Evolutionary conservation across 441 rosid genomes (phyloP).

Genomic region (Isatis lusitanica): DNA sequence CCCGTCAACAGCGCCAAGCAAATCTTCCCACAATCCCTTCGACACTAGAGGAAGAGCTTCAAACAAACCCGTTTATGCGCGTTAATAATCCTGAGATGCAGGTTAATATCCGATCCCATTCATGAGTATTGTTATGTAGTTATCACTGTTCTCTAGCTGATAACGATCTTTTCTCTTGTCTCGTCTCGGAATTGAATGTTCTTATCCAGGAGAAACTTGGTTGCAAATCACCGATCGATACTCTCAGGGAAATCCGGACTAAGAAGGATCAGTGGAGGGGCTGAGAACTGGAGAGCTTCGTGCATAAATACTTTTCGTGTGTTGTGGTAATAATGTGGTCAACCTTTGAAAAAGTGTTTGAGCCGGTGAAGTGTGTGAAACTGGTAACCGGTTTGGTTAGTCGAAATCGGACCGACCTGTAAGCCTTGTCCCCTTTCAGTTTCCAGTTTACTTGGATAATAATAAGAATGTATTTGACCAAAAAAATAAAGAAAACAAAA

Average conservation of each 20-base stretch:
- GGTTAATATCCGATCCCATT: slow-evolving; percentile 37
- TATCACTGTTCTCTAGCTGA: background rate
- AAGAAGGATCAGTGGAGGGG: slow-evolving; percentile 88
- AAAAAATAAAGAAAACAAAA: no score
- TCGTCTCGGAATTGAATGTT: background rate
- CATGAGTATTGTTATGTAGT: background rate
- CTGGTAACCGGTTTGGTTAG: slow-evolving; percentile 4
- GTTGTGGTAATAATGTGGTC: no score
- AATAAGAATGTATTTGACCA: background rate
- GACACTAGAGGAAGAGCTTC: slow-evolving; percentile 76
- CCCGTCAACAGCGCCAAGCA: slow-evolving; percentile 65
- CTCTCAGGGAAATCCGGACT: slow-evolving; percentile 60
- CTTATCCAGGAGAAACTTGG: slow-evolving; percentile 55
- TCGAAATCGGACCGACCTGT: slow-evolving; percentile 13
- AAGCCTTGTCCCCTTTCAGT: background rate
- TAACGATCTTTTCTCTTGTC: background rate
- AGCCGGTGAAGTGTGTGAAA: background rate
- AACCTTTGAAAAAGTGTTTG: background rate
- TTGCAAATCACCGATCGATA: slow-evolving; percentile 63
- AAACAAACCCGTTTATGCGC: slow-evolving; percentile 86
- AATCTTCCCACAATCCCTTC: slow-evolving; percentile 84
- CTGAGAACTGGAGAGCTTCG: slow-evolving; percentile 34
- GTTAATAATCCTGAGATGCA: slow-evolving; percentile 65
- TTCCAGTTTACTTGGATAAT: background rate
- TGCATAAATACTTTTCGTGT: background rate